phyloP scores from a whole-genome alignment of 2,329 filamentous ascomycete species.

The Pseudogymnoascus sp. region DNA sequence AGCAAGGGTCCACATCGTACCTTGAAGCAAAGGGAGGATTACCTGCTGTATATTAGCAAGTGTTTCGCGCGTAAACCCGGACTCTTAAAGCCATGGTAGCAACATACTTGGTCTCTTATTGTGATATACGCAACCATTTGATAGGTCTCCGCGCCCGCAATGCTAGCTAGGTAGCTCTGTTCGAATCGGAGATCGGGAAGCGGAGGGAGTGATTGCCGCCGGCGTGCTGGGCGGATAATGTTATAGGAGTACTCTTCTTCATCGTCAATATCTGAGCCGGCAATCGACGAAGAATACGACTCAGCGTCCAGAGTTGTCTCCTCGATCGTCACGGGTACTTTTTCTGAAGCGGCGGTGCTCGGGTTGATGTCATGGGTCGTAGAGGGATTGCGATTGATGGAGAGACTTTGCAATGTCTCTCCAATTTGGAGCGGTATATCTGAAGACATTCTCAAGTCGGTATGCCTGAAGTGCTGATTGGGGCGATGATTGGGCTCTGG shows the following conservation, averaged over 20 bases:
- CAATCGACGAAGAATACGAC: conserved; percentile 22
- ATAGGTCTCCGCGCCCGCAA: conserved; percentile 70
- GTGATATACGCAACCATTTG: conserved; percentile 79
- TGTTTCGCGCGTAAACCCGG: not conserved
- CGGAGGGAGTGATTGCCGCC: conserved; percentile 46
- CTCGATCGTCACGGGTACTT: conserved; percentile 46
- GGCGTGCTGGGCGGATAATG: conserved; percentile 46
- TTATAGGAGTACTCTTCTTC: conserved; percentile 59
- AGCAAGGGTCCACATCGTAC: conserved; percentile 77
- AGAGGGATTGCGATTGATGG: conserved; percentile 65
- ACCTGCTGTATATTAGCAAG: conserved; percentile 42
- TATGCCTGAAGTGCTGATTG: not conserved
- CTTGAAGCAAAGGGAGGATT: conserved; percentile 78
- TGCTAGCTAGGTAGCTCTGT: conserved; percentile 92
- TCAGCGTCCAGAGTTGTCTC: conserved; percentile 21
- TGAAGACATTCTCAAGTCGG: conserved; percentile 10
- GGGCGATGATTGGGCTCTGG: not conserved
- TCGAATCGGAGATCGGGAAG: conserved; percentile 92
- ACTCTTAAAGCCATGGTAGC: not conserved
- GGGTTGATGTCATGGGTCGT: conserved; percentile 70
- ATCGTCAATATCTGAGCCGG: conserved; percentile 29
- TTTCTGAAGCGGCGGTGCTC: conserved; percentile 61
- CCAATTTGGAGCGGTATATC: conserved; percentile 54
- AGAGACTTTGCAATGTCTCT: conserved; percentile 70
- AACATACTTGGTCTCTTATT: conserved; percentile 69